phyloP scores from a whole-genome alignment of 331 rosid species.

The Acacia concinna region DNA sequence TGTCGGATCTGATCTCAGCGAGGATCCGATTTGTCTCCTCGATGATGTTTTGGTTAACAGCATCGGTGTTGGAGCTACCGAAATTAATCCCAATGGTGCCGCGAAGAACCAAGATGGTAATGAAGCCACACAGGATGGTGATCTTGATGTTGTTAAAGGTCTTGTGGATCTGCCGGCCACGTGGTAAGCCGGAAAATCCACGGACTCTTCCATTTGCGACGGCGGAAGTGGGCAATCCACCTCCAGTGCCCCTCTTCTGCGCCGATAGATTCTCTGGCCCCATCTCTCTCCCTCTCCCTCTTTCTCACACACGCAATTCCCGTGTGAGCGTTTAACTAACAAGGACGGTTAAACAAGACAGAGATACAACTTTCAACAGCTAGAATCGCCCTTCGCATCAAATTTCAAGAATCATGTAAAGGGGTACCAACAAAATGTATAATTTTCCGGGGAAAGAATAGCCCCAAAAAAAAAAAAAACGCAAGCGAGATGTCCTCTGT shows the following conservation, averaged over 20 bases:
- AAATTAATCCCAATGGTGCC: constrained; percentile 90
- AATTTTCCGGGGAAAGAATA: neutral
- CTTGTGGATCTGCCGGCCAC: constrained; percentile 88
- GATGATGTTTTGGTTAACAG: constrained; percentile 63
- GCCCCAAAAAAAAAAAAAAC: neutral
- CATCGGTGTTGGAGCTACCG: constrained; percentile 65
- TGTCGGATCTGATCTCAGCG: constrained; percentile 94
- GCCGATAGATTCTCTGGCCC: constrained; percentile 57
- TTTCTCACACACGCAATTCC: neutral
- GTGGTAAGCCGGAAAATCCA: constrained; percentile 35
- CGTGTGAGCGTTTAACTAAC: neutral
- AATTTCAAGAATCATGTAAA: neutral
- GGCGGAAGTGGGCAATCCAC: constrained; percentile 46
- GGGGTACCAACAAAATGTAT: neutral
- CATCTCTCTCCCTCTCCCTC: constrained; percentile 41
- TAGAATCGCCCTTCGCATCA: neutral
- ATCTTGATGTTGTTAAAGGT: constrained; percentile 93
- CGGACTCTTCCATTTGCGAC: constrained; percentile 35
- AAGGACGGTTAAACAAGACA: neutral
- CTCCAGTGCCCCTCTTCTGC: constrained; percentile 51
- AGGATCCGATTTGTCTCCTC: constrained; percentile 90
- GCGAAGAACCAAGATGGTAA: constrained; percentile 94
- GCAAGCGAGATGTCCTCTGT: neutral
- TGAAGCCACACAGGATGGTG: constrained; percentile 90
- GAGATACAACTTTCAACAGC: neutral